Evolutionary conservation across 352 stramenopile species (phyloP).

Genomic region (Phytophthora hybrid): DNA sequence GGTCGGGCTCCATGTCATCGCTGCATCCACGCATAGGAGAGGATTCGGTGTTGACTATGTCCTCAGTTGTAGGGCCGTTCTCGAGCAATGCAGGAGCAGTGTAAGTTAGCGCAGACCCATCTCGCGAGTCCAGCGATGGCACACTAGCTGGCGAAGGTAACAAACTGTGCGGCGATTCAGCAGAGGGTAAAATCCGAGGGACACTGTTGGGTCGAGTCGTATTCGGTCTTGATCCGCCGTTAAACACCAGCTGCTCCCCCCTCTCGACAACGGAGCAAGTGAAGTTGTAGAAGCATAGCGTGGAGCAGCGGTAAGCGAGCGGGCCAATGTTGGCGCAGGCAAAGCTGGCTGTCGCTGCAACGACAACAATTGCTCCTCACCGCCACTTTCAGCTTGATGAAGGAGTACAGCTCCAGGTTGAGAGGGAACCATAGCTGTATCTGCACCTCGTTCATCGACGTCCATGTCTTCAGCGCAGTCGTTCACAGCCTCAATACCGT

Average conservation of each 20-base stretch:
- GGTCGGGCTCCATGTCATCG: conserved; percentile 3
- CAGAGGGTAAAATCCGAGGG: conserved; percentile 1
- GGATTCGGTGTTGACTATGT: not conserved
- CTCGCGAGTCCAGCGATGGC: not conserved
- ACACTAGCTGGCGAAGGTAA: not conserved
- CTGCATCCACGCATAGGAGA: too few species aligned
- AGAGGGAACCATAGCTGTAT: too few species aligned
- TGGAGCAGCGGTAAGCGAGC: not conserved
- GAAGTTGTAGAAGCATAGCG: not conserved
- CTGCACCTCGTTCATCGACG: too few species aligned
- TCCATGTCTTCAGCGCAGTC: too few species aligned
- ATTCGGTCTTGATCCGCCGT: not conserved
- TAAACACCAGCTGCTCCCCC: conserved; percentile 2
- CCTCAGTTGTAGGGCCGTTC: not conserved
- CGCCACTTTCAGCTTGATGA: too few species aligned
- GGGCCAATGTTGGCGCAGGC: not conserved
- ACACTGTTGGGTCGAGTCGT: too few species aligned
- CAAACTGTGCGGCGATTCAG: not conserved
- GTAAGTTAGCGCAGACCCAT: not conserved
- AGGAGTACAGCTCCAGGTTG: too few species aligned
- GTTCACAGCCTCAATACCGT: too few species aligned
- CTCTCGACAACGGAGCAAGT: conserved; percentile 3
- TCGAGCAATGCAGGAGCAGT: not conserved
- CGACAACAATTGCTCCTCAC: too few species aligned
- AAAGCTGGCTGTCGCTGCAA: too few species aligned